These are phyloP conservation scores for Aspergillus jensenii DNA, from an alignment of 2,329 filamentous ascomycete genomes.

Conservation along the genomic window DNA sequence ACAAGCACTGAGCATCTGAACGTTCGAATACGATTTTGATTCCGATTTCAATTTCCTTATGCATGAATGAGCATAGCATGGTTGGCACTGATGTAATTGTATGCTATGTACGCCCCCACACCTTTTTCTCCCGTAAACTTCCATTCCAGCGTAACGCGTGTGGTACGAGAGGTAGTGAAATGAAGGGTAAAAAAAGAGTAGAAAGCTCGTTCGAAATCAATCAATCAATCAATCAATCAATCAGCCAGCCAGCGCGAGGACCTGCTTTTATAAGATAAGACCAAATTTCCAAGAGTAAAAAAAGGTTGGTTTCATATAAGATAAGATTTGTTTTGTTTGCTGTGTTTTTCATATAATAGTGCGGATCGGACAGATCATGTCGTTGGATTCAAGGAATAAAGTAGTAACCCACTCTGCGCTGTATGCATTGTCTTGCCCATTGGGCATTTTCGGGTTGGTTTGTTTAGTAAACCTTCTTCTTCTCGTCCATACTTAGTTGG, in stretches of 20 bases:
- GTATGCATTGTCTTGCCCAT: not conserved
- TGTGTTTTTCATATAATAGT: not conserved
- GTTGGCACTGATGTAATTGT: not conserved
- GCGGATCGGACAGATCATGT: not conserved
- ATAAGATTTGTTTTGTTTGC: not conserved
- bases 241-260: not conserved
- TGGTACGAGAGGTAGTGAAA: not conserved
- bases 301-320: not conserved
- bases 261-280: slow-evolving; percentile 1
- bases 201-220: not conserved
- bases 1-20: too few relatives aligned
- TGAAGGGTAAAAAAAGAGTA: not conserved
- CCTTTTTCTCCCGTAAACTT: not conserved
- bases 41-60: not conserved
- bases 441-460: not conserved
- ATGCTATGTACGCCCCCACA: not conserved
- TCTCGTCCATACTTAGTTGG: slow-evolving; percentile 98
- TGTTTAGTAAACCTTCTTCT: slow-evolving; percentile 97
- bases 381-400: not conserved
- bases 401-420: not conserved
- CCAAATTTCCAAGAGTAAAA: not conserved
- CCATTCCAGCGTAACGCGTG: not conserved
- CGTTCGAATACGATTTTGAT: not conserved
- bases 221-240: not conserved
- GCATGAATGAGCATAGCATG: not conserved